Base-by-base conservation (phyloP, 2,329 filamentous ascomycete species). In the Exophiala aquamarina region DNA sequence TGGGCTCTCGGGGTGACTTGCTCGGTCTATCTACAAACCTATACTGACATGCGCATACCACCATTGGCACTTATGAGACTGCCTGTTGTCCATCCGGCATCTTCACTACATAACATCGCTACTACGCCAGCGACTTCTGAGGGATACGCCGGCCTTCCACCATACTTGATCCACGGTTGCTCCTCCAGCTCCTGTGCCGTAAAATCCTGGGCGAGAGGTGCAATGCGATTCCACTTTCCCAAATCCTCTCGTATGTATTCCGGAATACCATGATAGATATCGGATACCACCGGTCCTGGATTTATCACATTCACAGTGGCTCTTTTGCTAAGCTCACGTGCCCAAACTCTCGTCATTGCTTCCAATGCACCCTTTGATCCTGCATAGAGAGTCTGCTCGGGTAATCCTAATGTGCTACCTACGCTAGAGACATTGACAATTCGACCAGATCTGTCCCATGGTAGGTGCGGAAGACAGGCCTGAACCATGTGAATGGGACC, bases 391-490 rank as follows among this genome's bases (percentile, higher is more conserved):
- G 92, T 88, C 73, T 98, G 93, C 55, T 92, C 92, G 66, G 96
- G 97, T 79, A 96, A 97, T 59, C 92, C 92, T 67, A 97, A 97
- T 69, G 97, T 95, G 71, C 92, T 92, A 60, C 87, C 93, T 36
- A 92, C 96, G 21, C 89, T 95, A 26, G 92, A 92, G 39, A 93
- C 97, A 78, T 97, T 98, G 64, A 98, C 78, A 51, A 98, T 83
- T 62, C 93, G 89, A 58, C 92, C 93, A 63, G 96, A 97, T 78
- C 95, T 96, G 70, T 97, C 92, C 79, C 95, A 95, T 41, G 97
- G 79, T 77, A 97, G 87, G 70, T 93, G 87, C 41, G 93, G 92
- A 91, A 92, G 97, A 18, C 92, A 93, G 52, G 92, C 93, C 80
- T 95, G 96, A 65, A 89, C 91, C 57, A 92, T 82, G 76, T 95